Evolutionary conservation across 257 asterid genomes (phyloP).

Genomic region (Gentiana straminea): DNA sequence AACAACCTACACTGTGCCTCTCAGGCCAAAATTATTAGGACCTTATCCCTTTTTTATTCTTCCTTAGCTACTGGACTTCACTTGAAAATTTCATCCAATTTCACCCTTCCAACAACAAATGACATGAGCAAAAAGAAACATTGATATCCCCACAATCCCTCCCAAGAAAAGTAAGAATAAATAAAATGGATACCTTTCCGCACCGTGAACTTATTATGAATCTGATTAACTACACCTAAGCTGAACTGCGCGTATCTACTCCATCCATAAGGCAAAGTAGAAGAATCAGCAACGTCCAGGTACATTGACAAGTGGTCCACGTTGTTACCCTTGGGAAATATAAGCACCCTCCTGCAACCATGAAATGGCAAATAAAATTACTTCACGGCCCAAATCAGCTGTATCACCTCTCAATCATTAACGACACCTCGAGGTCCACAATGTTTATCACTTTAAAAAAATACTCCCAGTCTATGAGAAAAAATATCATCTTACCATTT

Average conservation of each 20-base stretch:
- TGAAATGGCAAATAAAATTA: neutral
- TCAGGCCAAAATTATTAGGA: no score
- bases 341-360: slow-evolving; percentile 64
- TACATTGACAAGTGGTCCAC: slow-evolving; percentile 78
- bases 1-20: no score
- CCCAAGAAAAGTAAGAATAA: no score
- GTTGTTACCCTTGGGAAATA: slow-evolving; percentile 79
- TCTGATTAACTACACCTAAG: slow-evolving; percentile 54
- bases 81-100: no score
- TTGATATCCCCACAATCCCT: no score
- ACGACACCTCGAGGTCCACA: neutral
- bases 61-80: no score
- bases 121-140: no score
- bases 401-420: slow-evolving; percentile 1
- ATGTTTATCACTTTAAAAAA: neutral
- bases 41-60: no score
- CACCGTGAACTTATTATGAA: slow-evolving; percentile 52
- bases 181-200: slow-evolving; percentile 41
- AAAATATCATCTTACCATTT: slow-evolving; percentile 32
- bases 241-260: slow-evolving; percentile 83
- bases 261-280: slow-evolving; percentile 74
- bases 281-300: slow-evolving; percentile 71
- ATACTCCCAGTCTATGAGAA: neutral
- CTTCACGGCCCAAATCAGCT: neutral
- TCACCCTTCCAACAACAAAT: no score